phyloP scores from a whole-genome alignment of 2,329 filamentous ascomycete species.

The Myriosclerotinia scirpicola region DNA sequence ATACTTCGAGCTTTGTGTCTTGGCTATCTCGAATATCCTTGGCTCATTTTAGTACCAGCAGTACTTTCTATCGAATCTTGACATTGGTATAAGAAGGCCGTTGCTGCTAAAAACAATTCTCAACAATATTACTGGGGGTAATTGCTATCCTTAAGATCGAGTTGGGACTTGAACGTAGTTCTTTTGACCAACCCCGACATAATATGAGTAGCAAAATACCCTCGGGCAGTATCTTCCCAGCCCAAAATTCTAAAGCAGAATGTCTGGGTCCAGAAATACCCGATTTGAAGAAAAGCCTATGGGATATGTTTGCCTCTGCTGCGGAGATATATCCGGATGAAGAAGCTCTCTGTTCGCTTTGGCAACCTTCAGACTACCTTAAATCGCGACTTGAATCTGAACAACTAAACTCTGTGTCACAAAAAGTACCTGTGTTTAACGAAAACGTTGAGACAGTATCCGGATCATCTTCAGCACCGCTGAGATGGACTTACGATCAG shows the following conservation, averaged over 20 bases:
- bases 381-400: background rate
- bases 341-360: conserved; percentile 22
- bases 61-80: background rate
- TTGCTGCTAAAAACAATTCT: background rate
- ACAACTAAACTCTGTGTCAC: background rate
- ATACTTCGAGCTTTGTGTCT: too few species aligned
- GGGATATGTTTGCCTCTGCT: conserved; percentile 20
- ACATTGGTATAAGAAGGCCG: background rate
- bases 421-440: background rate
- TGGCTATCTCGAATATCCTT: too few species aligned
- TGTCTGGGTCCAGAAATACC: background rate
- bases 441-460: too few species aligned
- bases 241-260: background rate
- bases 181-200: background rate
- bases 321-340: conserved; percentile 4
- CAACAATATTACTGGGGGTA: background rate
- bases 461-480: background rate
- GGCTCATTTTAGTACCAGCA: too few species aligned
- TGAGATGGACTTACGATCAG: conserved; percentile 12
- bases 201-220: background rate
- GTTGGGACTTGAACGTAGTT: background rate
- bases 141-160: background rate
- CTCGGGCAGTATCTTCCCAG: too few species aligned
- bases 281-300: conserved; percentile 15
- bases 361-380: conserved; percentile 10